Evolutionary conservation across 2,329 filamentous ascomycete species (phyloP).

Genomic region (Epichloe glyceriae): DNA sequence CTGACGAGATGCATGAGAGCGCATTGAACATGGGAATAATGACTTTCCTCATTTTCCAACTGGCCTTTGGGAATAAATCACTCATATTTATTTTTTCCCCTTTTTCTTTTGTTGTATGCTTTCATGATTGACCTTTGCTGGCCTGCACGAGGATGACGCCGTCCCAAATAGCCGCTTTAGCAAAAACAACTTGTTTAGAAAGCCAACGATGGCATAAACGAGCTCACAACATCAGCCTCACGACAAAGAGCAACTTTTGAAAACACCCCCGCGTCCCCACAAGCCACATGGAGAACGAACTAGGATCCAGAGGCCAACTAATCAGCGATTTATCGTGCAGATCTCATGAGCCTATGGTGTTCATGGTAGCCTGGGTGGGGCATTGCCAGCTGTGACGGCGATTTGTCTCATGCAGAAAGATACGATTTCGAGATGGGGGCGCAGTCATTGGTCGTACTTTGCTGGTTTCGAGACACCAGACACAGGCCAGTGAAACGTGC

Average conservation of each 20-base stretch:
- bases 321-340: background rate
- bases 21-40: background rate
- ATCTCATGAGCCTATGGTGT: background rate
- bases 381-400: background rate
- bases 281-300: too few relatives aligned
- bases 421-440: background rate
- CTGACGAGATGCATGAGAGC: background rate
- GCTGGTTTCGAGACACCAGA: too few relatives aligned
- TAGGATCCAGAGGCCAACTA: too few relatives aligned
- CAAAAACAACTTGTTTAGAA: too few relatives aligned
- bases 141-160: background rate
- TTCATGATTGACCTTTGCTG: background rate
- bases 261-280: too few relatives aligned
- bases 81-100: background rate
- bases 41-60: background rate
- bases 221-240: too few relatives aligned
- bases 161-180: too few relatives aligned
- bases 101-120: background rate
- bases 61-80: background rate
- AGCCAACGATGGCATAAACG: too few relatives aligned
- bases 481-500: background rate
- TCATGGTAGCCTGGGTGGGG: background rate
- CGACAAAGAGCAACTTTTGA: too few relatives aligned
- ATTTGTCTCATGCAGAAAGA: background rate
- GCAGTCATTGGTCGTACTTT: too few relatives aligned